These are phyloP conservation scores for Candida boleticola DNA, from an alignment of 805 yeast genomes.

Conservation along the genomic window DNA sequence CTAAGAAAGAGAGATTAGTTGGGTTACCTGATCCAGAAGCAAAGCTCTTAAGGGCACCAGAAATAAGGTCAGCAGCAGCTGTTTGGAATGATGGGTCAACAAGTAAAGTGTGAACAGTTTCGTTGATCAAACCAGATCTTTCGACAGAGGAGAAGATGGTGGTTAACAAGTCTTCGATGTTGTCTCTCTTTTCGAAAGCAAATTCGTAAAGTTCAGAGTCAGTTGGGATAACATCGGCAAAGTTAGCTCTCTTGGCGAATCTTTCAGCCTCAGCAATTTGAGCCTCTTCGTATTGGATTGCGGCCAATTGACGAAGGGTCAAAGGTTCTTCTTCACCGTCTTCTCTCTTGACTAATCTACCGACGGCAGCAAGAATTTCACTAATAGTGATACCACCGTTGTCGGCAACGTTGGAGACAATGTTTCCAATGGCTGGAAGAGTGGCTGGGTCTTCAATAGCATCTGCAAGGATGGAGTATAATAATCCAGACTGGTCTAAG, in stretches of 20 bases:
- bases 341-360: conserved; percentile 6
- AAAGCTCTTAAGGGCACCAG: conserved; percentile 19
- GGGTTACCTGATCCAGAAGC: conserved; percentile 9
- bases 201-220: conserved; percentile 1
- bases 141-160: conserved; percentile 27
- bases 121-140: conserved; percentile 25
- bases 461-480: conserved; percentile 23
- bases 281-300: not conserved
- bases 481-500: conserved; percentile 29
- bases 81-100: conserved; percentile 23
- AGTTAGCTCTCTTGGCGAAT: conserved; percentile 9
- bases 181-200: conserved; percentile 22
- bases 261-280: not conserved
- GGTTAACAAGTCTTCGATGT: conserved; percentile 26
- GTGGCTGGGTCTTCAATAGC: conserved; percentile 18
- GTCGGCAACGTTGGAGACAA: conserved; percentile 18
- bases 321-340: conserved; percentile 1
- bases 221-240: not conserved
- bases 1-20: conserved; percentile 16
- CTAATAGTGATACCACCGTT: conserved; percentile 16
- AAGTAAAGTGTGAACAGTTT: conserved; percentile 21
- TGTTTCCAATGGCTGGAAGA: conserved; percentile 21
- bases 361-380: conserved; percentile 6
- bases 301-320: not conserved
- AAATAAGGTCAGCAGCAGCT: conserved; percentile 19